phyloP scores from a whole-genome alignment of 345 rosid species.

The Punica granatum region DNA sequence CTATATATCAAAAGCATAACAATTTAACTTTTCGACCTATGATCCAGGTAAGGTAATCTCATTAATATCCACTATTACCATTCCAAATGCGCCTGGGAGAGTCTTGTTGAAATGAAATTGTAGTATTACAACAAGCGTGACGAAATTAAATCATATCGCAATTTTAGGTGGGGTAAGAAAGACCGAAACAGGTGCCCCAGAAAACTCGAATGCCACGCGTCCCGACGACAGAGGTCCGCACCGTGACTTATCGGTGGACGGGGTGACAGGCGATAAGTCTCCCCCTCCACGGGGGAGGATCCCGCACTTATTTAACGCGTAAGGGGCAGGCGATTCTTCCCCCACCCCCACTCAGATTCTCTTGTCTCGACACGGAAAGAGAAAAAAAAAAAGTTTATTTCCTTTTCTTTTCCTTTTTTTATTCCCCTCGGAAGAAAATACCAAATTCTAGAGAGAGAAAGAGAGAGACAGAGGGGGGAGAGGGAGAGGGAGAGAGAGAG shows the following conservation, averaged over 20 bases:
- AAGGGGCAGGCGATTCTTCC: not conserved
- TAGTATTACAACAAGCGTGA: too few relatives aligned
- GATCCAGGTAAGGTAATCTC: too few relatives aligned
- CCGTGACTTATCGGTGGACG: not conserved
- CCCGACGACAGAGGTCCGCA: not conserved
- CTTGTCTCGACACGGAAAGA: not conserved
- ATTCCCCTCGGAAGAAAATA: not conserved
- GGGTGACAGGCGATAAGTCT: not conserved
- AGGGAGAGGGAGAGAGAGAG: conserved; percentile 10
- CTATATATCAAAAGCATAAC: too few relatives aligned
- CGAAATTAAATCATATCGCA: too few relatives aligned
- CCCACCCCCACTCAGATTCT: not conserved
- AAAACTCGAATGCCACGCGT: not conserved
- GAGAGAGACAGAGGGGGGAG: conserved; percentile 9
- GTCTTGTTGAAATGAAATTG: too few relatives aligned
- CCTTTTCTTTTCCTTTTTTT: not conserved
- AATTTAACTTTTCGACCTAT: too few relatives aligned
- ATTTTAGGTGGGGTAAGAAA: too few relatives aligned
- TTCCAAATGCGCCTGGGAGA: too few relatives aligned
- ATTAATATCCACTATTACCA: too few relatives aligned
- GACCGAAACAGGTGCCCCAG: not conserved
- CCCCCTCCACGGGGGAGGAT: not conserved
- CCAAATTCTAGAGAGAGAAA: conserved; percentile 2
- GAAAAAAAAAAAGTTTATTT: too few relatives aligned
- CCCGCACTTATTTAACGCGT: not conserved